Conservation (phyloP, 345 rosid species). For the Abelmoschus esculentus region DNA sequence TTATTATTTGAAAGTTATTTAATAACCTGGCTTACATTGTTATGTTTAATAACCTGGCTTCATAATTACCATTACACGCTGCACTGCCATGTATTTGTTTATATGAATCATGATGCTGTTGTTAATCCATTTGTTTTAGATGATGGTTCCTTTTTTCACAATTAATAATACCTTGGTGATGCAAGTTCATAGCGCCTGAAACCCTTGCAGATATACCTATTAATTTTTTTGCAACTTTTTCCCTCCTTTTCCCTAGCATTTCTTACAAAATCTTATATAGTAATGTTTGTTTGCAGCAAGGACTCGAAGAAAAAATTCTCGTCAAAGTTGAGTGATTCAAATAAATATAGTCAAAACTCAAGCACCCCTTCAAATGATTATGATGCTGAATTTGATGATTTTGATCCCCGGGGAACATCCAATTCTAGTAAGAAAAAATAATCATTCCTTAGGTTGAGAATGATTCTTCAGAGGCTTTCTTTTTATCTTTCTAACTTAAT, state of each 20-base stretch:
- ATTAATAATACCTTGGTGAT: not conserved
- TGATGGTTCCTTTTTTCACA: not conserved
- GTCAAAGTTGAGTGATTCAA: constrained; percentile 29
- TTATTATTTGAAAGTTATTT: not conserved
- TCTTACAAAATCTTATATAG: constrained; percentile 1
- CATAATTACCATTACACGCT: not conserved
- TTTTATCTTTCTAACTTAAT: not conserved
- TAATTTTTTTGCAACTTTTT: not conserved
- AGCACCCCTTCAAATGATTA: constrained; percentile 36
- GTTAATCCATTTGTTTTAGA: not conserved
- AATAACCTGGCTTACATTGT: not conserved
- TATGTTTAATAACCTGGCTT: no score
- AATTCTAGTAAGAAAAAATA: constrained; percentile 47
- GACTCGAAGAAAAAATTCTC: constrained; percentile 41
- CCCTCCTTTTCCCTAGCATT: not conserved
- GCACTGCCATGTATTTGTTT: not conserved
- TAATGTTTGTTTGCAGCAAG: constrained; percentile 38
- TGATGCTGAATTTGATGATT: constrained; percentile 76
- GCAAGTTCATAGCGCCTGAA: no score
- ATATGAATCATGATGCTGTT: not conserved
- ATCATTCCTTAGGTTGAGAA: not conserved
- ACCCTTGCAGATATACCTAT: not conserved
- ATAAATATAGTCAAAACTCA: constrained; percentile 36
- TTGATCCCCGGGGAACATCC: constrained; percentile 88
- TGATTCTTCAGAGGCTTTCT: not conserved